phyloP scores from a whole-genome alignment of 129 eudicot species.

The Smallanthus sonchifolius region DNA sequence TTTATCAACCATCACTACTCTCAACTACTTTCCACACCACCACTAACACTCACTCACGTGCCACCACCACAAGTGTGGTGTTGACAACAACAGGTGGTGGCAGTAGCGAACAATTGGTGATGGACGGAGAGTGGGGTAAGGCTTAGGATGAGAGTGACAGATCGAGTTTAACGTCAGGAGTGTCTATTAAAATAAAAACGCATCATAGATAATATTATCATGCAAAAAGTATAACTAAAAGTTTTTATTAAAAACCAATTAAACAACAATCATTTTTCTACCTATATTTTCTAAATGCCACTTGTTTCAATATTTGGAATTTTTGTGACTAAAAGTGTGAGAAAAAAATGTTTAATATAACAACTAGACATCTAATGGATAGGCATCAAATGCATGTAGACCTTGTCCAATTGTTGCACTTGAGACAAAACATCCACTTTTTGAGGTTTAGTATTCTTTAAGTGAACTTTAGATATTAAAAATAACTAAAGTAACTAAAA shows the following conservation, averaged over 20 bases:
- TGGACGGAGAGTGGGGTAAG: neutral
- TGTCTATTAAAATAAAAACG: no score
- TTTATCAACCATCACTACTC: neutral
- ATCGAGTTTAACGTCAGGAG: no score
- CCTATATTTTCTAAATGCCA: no score
- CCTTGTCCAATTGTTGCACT: neutral
- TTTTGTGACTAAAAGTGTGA: neutral
- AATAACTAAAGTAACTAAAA: neutral
- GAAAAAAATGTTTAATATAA: neutral
- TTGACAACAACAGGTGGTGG: neutral
- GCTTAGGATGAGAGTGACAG: no score
- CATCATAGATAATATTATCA: no score
- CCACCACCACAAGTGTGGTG: neutral
- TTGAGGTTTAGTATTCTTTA: neutral
- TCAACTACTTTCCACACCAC: neutral
- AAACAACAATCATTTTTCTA: neutral
- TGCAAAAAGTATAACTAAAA: no score
- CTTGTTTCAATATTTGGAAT: no score
- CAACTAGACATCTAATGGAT: slow-evolving; percentile 1
- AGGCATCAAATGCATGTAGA: neutral
- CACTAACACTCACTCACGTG: neutral
- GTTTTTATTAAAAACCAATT: neutral
- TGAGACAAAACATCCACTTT: slow-evolving; percentile 3
- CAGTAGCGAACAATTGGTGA: neutral
- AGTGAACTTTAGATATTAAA: neutral